Base-by-base conservation (phyloP, 371 early-diverging fungal species). In the Actinomortierella wolfii region DNA sequence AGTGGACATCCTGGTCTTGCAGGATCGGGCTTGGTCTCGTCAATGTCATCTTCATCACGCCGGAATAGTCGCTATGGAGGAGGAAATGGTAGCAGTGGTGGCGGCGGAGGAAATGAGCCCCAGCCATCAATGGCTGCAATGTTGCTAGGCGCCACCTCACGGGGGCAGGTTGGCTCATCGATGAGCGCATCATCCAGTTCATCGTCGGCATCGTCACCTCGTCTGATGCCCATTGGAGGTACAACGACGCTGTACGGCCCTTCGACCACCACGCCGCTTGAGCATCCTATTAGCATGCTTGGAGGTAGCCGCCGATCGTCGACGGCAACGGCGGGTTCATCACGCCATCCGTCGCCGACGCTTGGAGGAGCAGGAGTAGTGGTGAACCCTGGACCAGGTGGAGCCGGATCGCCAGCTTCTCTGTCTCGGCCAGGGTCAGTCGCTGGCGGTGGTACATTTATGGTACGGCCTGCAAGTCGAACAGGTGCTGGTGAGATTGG, bases 31-130 rank as follows among this genome's bases (percentile, higher is more conserved):
- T 4, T 34, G 7, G 34, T 34, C 7, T 34, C 34, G 34, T 34
- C 34, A 11, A 11, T 34, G 7, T 34, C 34, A 34, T 34, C 34
- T n/a, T n/a, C n/a, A 11, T 34, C 34, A 11, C 34, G 34, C 11
- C 34, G 34, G 7, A 43, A 56, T 51, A n/a, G 63, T 62, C 23
- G 59, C 66, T 3, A 56, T 71, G 51, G 40, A 59, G 50, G 53
- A 56, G 42, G 21, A 62, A 66, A 13, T 67, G 66, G 44, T 54
- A 66, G 2, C 74, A 66, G 57, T 66, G 60, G 1, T 63, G 63
- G 15, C 26, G 67, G 13, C 21, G 58, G 11, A 51, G 50, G 28
- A 39, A 34, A 34, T 11, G 34, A 34, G 34, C 4, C 11, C 34
- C 34, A 34, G 34, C 34, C 34, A 11, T 34, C 34, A 34, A 34